These are phyloP conservation scores for Beauveria australis DNA, from an alignment of 2,329 filamentous ascomycete genomes.

Conservation along the genomic window DNA sequence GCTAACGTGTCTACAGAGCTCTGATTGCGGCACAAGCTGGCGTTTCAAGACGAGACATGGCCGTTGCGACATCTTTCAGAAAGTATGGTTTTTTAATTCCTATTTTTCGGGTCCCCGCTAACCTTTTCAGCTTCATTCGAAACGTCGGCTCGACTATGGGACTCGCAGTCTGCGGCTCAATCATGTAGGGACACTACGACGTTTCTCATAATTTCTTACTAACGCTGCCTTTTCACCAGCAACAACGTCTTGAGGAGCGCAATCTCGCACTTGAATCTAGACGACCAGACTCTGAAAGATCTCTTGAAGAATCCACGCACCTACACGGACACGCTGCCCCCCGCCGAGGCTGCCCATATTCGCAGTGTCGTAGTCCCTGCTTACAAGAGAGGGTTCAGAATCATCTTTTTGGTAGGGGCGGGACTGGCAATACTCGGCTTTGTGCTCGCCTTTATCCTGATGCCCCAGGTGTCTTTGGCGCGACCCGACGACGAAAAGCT, in stretches of 20 bases:
- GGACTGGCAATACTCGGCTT: conserved; percentile 28
- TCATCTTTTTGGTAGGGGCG: conserved; percentile 31
- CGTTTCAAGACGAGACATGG: conserved; percentile 40
- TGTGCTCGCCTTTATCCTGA: conserved; percentile 28
- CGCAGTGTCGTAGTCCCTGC: conserved; percentile 26
- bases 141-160: conserved; percentile 32
- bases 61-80: conserved; percentile 34
- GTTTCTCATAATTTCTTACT: neutral
- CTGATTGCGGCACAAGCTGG: conserved; percentile 48
- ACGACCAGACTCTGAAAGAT: conserved; percentile 16
- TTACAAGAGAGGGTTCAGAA: conserved; percentile 27
- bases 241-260: conserved; percentile 29
- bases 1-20: conserved; percentile 20
- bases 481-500: conserved; percentile 29
- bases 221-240: conserved; percentile 15
- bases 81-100: conserved; percentile 23
- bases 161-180: conserved; percentile 30
- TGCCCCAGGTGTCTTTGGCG: conserved; percentile 31
- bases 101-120: neutral
- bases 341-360: conserved; percentile 22
- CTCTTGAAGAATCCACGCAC: conserved; percentile 26
- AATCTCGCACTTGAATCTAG: conserved; percentile 20
- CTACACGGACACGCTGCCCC: conserved; percentile 22
- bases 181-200: conserved; percentile 21
- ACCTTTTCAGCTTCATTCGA: conserved; percentile 26